phyloP scores from a whole-genome alignment of 495 filamentous ascomycete species.

The Thozetella sp. region DNA sequence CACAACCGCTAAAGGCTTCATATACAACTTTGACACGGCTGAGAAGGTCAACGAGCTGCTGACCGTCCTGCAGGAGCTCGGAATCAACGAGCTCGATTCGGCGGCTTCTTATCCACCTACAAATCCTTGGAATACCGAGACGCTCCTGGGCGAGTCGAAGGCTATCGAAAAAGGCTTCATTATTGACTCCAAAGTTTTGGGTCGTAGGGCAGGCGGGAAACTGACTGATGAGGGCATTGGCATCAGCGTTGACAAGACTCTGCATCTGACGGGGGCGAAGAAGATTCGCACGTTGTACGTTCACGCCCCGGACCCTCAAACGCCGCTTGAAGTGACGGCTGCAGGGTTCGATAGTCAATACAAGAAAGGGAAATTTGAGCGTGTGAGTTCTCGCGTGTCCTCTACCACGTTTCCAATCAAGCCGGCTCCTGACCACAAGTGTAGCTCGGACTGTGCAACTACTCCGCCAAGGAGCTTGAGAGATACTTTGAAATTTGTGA shows the following conservation, averaged over 20 bases:
- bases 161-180: constrained; percentile 20
- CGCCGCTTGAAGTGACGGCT: constrained; percentile 43
- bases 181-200: constrained; percentile 23
- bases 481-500: constrained; percentile 41
- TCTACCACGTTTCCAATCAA: background rate
- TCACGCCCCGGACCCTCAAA: constrained; percentile 37
- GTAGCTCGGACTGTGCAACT: constrained; percentile 49
- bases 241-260: constrained; percentile 16
- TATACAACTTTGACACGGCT: constrained; percentile 6
- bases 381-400: constrained; percentile 2
- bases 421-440: background rate
- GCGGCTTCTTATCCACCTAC: constrained; percentile 6
- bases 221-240: constrained; percentile 12
- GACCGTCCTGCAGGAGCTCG: constrained; percentile 2
- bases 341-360: constrained; percentile 38
- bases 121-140: constrained; percentile 14
- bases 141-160: constrained; percentile 20
- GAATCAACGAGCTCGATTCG: constrained; percentile 9
- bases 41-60: constrained; percentile 9
- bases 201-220: constrained; percentile 1
- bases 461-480: constrained; percentile 37
- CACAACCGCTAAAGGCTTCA: constrained; percentile 5
- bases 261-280: constrained; percentile 9
- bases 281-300: constrained; percentile 33
- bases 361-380: constrained; percentile 29